Base-by-base conservation (phyloP, 257 asterid species). In the Anisodus acutangulus region DNA sequence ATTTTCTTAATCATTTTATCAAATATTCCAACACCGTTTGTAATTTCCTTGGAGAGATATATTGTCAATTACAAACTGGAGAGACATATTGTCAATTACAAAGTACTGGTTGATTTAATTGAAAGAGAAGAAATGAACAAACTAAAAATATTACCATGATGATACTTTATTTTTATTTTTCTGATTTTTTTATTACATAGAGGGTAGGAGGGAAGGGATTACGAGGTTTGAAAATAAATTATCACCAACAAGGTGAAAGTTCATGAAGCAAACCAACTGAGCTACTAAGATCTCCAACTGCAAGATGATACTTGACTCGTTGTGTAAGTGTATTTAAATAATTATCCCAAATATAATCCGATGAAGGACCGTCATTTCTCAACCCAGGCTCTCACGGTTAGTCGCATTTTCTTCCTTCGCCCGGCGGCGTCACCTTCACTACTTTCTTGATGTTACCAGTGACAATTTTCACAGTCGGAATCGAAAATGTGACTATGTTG, bases 321-420 rank as follows among this genome's bases (percentile, higher is more conserved):
- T 80, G 83, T 37, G 83, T 9, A 80, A 80, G 64, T 13, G 83
- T 80, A 4, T 80, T 51, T n/a, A 80, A 51, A 59, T 80, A 80
- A 47, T 59, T 80, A 35, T 58, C 70, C 35, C 58, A 31, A 26
- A 31, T 80, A 66, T 47, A 58, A 4, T 80, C 51, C 17, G 51
- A 55, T 63, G 31, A 12, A 59, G 83, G 31, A 43, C n/a, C 57
- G 10, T 43, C 71, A 17, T 6, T 66, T 37, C 9, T 22, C 11
- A 51, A 59, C n/a, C 71, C 70, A 22, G 83, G 83, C 71, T 80
- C 35, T 35, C 43, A 80, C 83, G 19, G 83, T 35, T 63, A 58
- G 13, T 47, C 39, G 72, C 58, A 79, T 55, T 37, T 58, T 58
- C 70, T 15, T 79, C 68, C 83, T 17, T 31, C 45, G 72, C 57